Evolutionary conservation across 225 moss, liverwort and hornwort species (phyloP).

Genomic region (Physcomitrium patens): DNA sequence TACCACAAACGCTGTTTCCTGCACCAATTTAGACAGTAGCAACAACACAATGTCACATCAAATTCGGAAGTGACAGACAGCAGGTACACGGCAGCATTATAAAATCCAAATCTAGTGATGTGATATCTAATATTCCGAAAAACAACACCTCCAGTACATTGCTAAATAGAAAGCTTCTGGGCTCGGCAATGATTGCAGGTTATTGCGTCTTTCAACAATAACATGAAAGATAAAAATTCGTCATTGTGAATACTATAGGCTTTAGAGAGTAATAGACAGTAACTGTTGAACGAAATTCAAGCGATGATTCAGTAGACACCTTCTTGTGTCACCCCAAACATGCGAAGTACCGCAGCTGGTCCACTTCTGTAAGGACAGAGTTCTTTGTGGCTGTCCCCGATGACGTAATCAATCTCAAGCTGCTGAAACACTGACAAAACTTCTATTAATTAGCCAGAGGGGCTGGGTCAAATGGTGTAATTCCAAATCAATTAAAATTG

Average conservation of each 20-base stretch:
- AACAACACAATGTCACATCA: slow-evolving; percentile 15
- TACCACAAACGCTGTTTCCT: slow-evolving; percentile 98
- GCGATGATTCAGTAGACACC: slow-evolving; percentile 44
- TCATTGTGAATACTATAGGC: slow-evolving; percentile 1
- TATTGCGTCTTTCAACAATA: neutral
- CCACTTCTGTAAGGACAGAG: slow-evolving; percentile 63
- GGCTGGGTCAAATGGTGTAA: neutral
- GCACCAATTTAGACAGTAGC: slow-evolving; percentile 27
- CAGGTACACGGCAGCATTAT: slow-evolving; percentile 11
- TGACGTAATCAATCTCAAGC: slow-evolving; percentile 92
- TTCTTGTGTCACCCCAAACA: slow-evolving; percentile 93
- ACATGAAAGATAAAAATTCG: slow-evolving; percentile 2
- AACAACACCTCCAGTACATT: neutral
- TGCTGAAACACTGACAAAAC: slow-evolving; percentile 83
- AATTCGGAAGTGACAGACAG: slow-evolving; percentile 3
- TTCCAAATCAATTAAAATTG: neutral
- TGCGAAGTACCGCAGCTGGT: slow-evolving; percentile 86
- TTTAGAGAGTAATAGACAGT: slow-evolving; percentile 4
- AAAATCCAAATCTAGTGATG: slow-evolving; percentile 18
- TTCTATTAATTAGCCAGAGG: slow-evolving; percentile 18
- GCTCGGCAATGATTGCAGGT: slow-evolving; percentile 9
- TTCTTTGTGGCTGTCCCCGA: slow-evolving; percentile 72
- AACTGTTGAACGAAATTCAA: neutral
- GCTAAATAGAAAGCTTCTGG: slow-evolving; percentile 4
- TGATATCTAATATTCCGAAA: neutral